These are phyloP conservation scores for Ascoidea rubescens DNA, from an alignment of 805 yeast genomes.

Conservation along the genomic window DNA sequence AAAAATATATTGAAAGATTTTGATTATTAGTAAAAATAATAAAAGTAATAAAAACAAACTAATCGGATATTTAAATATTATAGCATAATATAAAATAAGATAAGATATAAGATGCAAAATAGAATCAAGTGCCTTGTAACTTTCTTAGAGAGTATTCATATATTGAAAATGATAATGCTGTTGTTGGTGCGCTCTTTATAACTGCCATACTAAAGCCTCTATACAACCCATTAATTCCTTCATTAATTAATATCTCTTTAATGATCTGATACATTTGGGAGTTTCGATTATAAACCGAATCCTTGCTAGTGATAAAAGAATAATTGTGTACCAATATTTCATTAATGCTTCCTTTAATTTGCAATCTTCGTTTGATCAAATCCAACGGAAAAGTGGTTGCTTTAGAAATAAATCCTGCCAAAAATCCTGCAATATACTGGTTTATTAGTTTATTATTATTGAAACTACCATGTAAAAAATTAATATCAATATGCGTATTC, in stretches of 20 bases:
- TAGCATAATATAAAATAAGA: too few species aligned
- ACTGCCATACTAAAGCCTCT: constrained; percentile 8
- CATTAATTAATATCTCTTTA: constrained; percentile 2
- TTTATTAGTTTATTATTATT: constrained; percentile 2
- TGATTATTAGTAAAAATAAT: too few species aligned
- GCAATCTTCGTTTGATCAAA: constrained; percentile 64
- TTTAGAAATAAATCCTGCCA: constrained; percentile 70
- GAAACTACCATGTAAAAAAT: too few species aligned
- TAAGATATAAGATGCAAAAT: too few species aligned
- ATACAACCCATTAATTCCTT: constrained; percentile 7
- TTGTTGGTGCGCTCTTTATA: constrained; percentile 10
- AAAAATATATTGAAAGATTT: too few species aligned
- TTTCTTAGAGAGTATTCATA: constrained; percentile 9
- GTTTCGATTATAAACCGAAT: too few species aligned
- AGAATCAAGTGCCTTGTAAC: too few species aligned
- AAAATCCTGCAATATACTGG: constrained; percentile 41
- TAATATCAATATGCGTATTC: too few species aligned
- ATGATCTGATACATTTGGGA: constrained; percentile 1
- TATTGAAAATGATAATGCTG: constrained; percentile 8
- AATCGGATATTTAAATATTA: too few species aligned
- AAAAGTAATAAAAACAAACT: too few species aligned
- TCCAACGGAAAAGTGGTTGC: constrained; percentile 75
- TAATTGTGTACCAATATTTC: background rate
- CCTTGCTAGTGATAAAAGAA: too few species aligned
- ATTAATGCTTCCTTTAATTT: constrained; percentile 31